A percentile compares a stretch with the other conserved stretches of the same genome.
These are phyloP conservation scores for Trametes cubensis DNA, from an alignment of 768 basidiomycete species.

Conservation along the genomic window DNA sequence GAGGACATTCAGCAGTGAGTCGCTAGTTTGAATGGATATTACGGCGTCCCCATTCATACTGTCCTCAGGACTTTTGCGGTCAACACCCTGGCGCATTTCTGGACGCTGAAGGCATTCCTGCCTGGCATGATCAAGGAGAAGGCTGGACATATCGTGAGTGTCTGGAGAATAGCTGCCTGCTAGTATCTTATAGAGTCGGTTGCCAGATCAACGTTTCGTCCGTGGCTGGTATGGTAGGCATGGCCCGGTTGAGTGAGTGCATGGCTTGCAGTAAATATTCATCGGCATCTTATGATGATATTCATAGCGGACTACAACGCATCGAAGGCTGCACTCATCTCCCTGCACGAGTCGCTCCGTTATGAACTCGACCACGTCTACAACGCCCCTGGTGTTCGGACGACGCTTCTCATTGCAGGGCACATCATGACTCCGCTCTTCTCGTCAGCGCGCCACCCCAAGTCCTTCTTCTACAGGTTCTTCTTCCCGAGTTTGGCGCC, in stretches of 20 bases:
- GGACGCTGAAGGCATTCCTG: constrained; percentile 90
- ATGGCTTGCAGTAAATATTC: neutral
- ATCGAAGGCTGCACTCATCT: constrained; percentile 87
- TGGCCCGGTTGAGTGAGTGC: constrained; percentile 73
- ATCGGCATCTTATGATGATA: too few species aligned
- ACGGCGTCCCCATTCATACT: neutral
- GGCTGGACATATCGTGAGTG: constrained; percentile 80
- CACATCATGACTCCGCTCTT: constrained; percentile 83
- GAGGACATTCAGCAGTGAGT: constrained; percentile 80
- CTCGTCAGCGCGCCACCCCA: constrained; percentile 54
- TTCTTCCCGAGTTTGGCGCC: constrained; percentile 76
- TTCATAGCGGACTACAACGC: constrained; percentile 82
- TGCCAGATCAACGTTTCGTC: constrained; percentile 77
- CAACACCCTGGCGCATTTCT: constrained; percentile 89
- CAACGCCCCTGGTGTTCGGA: constrained; percentile 76
- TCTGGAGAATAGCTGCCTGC: neutral
- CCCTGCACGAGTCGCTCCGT: constrained; percentile 81
- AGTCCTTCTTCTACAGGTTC: constrained; percentile 61
- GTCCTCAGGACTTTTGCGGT: constrained; percentile 79
- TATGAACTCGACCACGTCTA: constrained; percentile 88
- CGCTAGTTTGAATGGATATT: constrained; percentile 4
- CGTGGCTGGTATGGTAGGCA: constrained; percentile 68
- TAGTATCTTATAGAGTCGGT: neutral
- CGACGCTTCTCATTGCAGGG: constrained; percentile 82
- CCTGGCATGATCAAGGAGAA: constrained; percentile 81